Conservation (phyloP, 2,329 filamentous ascomycete genomes). For the Penicillium oxalicum region DNA sequence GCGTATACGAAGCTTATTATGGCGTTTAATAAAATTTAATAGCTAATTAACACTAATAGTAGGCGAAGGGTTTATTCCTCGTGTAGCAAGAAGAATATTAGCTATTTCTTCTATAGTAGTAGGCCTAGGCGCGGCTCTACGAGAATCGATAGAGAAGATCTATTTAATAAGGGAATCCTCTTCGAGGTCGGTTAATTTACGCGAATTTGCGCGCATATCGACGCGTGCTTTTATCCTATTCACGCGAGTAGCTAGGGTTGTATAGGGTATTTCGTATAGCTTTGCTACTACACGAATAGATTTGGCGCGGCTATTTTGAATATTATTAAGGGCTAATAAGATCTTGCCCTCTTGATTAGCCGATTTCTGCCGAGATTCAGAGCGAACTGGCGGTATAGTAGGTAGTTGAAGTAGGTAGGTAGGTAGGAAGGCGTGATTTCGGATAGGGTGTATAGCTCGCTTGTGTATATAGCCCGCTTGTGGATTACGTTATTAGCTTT, state of each 20-base stretch:
- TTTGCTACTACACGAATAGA: conserved; percentile 1
- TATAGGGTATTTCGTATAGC: neutral
- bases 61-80: neutral
- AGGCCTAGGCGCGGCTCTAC: conserved; percentile 1
- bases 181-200: conserved; percentile 5
- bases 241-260: neutral
- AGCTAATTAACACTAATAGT: conserved; percentile 1
- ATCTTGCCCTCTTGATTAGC: conserved; percentile 2
- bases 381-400: too few relatives aligned
- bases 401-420: too few relatives aligned
- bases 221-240: neutral
- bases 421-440: too few relatives aligned
- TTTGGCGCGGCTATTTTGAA: conserved; percentile 5
- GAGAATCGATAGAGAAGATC: conserved; percentile 5
- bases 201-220: neutral
- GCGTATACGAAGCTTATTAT: conserved; percentile 14
- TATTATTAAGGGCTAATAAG: conserved; percentile 5
- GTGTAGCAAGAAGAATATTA: conserved; percentile 1
- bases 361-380: too few relatives aligned
- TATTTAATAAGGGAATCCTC: conserved; percentile 3
- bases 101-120: conserved; percentile 1
- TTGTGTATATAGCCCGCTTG: too few relatives aligned
- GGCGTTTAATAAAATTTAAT: conserved; percentile 1
- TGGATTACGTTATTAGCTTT: too few relatives aligned
- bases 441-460: too few relatives aligned